Base-by-base conservation (phyloP, 2,329 filamentous ascomycete species). In the Hypoxylon sp. region DNA sequence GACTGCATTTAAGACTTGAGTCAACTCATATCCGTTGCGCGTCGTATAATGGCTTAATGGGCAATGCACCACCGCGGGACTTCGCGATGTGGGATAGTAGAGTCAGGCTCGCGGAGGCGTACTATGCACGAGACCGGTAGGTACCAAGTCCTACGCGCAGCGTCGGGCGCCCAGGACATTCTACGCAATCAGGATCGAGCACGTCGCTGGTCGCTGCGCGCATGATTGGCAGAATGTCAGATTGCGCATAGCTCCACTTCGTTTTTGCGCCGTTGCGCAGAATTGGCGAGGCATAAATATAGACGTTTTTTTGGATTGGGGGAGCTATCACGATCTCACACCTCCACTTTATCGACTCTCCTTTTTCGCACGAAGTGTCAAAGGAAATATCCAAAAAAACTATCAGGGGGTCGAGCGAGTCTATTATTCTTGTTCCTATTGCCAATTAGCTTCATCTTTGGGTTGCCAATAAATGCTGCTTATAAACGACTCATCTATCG, bases 241-340 rank as follows among this genome's bases (percentile, higher is more conserved):
- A 42, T 45, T 54, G 49, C 47, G 45, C 44, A 50, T 55, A 56
- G 55, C 58, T 60, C 60, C 58, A 60, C 51, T 46, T 49, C 44
- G 55, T 57, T 64, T n/a, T 63, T 66, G 64, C 64, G 64, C 63
- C 26, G 23, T 48, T 16, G 64, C 64, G 64, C 64, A 65, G 61
- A 66, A 37, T 25, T 26, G 47, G 42, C 43, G 51, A 58, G 53
- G 55, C 48, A 59, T 61, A 61, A 59, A 51, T 57, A 55, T 27
- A 25, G 40, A 41, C 35, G 3, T 26, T 49, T 25, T 47, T 37
- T 38, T 30, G 21, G 13, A 36, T 26, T 16, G 17, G 38, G 38
- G 26, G 19, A 46, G 31, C 36, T 30, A 20, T 17, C 17, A 12
- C 16, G 25, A 46, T 49, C 40, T 43, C 38, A 31, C 40, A 30